A percentile compares a stretch with the other conserved stretches of the same genome.
phyloP scores from a whole-genome alignment of 2,329 filamentous ascomycete species.

The Pleoardoris graminearum region DNA sequence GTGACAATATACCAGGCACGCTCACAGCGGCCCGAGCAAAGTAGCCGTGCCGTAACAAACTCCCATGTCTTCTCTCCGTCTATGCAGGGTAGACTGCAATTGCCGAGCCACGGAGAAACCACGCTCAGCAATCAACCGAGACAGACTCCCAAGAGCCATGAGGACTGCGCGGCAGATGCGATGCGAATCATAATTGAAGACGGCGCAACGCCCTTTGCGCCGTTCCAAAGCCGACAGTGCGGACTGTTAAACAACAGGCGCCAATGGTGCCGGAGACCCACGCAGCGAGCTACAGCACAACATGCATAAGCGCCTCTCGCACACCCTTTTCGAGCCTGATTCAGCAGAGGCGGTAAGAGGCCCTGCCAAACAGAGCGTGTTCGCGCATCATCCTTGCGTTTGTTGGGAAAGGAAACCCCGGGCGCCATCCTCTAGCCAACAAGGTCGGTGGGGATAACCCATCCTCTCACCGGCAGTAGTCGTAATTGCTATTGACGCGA shows the following conservation, averaged over 20 bases:
- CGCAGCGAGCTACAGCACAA: constrained; percentile 36
- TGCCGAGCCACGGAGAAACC: constrained; percentile 8
- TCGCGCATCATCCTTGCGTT: constrained; percentile 33
- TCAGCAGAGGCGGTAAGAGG: constrained; percentile 46
- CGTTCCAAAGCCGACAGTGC: constrained; percentile 14
- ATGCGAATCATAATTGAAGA: neutral
- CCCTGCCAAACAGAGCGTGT: constrained; percentile 29
- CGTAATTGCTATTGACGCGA: neutral
- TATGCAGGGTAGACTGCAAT: constrained; percentile 15
- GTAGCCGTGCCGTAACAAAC: no score
- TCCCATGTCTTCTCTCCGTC: constrained; percentile 17
- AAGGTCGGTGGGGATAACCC: constrained; percentile 16
- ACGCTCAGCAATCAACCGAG: constrained; percentile 25
- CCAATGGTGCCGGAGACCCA: constrained; percentile 33
- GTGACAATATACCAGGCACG: constrained; percentile 22
- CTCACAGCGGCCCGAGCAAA: constrained; percentile 33
- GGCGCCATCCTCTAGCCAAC: constrained; percentile 22
- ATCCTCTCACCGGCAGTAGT: constrained; percentile 21
- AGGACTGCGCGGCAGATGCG: constrained; percentile 25
- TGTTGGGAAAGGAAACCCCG: constrained; percentile 34
- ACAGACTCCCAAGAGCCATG: constrained; percentile 21
- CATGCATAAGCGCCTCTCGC: constrained; percentile 44
- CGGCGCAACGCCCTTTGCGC: constrained; percentile 5
- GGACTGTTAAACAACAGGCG: constrained; percentile 18
- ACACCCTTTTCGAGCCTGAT: constrained; percentile 33